Percentiles rank a stretch among this genome's conserved stretches.
phyloP scores from a whole-genome alignment of 2,329 filamentous ascomycete species.

The Fusarium transvaalense region DNA sequence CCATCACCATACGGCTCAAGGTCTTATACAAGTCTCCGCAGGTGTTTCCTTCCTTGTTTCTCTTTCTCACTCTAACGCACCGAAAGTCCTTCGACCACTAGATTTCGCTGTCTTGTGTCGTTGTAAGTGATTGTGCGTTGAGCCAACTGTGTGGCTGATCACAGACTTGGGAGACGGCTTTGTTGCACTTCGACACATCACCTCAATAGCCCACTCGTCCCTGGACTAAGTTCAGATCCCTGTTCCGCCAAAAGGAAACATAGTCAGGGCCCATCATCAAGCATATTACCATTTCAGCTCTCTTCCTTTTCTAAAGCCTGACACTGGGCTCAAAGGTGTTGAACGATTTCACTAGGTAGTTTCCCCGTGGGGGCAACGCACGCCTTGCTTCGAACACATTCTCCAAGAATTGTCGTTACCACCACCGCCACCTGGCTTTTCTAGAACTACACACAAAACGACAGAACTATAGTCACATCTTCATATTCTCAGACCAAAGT shows the following conservation, averaged over 20 bases:
- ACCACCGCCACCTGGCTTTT: constrained; percentile 5
- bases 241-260: constrained; percentile 41
- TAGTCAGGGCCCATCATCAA: constrained; percentile 20
- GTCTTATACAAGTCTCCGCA: constrained; percentile 5
- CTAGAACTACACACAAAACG: constrained; percentile 4
- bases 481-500: constrained; percentile 1
- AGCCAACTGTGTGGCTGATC: constrained; percentile 30
- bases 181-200: constrained; percentile 24
- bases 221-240: constrained; percentile 37
- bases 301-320: constrained; percentile 23
- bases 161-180: constrained; percentile 20
- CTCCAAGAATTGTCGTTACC: constrained; percentile 31
- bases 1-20: not conserved
- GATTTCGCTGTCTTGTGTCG: not conserved
- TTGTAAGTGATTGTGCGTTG: constrained; percentile 21
- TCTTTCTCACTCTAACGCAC: not conserved
- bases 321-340: constrained; percentile 17
- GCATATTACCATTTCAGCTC: constrained; percentile 24
- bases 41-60: constrained; percentile 3
- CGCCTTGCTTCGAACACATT: constrained; percentile 20
- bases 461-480: not conserved
- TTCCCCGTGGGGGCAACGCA: constrained; percentile 16
- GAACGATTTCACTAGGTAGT: constrained; percentile 12
- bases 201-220: constrained; percentile 14
- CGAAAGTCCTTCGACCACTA: constrained; percentile 1